These are phyloP conservation scores for Glomus cerebriforme DNA, from an alignment of 192 early-diverging fungal genomes.

Conservation along the genomic window DNA sequence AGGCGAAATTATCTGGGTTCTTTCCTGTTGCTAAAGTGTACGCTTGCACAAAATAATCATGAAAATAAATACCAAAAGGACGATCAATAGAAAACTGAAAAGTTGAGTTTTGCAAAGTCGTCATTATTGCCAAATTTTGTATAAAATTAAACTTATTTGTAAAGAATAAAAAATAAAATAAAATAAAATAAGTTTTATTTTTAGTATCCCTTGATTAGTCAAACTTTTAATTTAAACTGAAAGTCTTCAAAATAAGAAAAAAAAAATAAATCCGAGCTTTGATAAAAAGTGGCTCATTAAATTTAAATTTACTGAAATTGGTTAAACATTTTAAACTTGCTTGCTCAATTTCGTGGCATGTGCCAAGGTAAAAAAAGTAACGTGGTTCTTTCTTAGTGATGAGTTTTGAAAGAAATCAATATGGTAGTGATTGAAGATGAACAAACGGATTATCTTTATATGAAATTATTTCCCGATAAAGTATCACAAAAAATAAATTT, in stretches of 20 bases:
- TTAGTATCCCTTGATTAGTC: no score
- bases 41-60: constrained; percentile 51
- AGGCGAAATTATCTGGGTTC: constrained; percentile 47
- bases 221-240: neutral
- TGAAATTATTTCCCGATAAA: neutral
- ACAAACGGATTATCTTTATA: neutral
- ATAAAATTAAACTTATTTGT: no score
- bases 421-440: neutral
- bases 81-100: constrained; percentile 39
- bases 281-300: neutral
- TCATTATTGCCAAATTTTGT: no score
- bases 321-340: neutral
- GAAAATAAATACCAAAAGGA: constrained; percentile 58
- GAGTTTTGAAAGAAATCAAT: no score
- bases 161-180: no score
- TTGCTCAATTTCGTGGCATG: neutral
- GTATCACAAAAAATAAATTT: neutral
- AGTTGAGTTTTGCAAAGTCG: neutral
- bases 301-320: neutral
- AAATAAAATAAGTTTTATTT: no score
- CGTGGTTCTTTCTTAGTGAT: neutral
- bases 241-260: neutral
- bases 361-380: neutral
- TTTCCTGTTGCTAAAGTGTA: constrained; percentile 49
- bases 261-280: neutral